Conservation (phyloP, 139 green algal genomes). For the Tetradesmus lagerheimii region DNA sequence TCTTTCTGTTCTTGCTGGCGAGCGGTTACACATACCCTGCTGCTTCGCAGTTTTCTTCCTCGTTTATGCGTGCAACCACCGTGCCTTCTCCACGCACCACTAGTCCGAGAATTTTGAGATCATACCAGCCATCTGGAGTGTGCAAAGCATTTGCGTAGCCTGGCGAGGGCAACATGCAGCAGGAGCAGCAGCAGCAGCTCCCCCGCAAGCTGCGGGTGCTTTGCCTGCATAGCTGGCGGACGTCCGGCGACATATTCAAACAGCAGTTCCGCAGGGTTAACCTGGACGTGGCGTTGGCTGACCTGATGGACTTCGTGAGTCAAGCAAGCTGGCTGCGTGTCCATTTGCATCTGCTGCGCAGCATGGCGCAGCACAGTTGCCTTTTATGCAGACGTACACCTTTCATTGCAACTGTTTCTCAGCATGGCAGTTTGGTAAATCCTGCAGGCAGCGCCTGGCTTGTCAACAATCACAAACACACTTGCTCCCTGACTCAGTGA, state of each 20-base stretch:
- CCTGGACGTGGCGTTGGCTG: conserved; percentile 12
- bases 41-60: too few species aligned
- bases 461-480: neutral
- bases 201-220: conserved; percentile 43
- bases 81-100: too few species aligned
- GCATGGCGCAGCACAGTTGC: neutral
- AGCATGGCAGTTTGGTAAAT: neutral
- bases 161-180: neutral
- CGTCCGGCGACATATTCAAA: conserved; percentile 32
- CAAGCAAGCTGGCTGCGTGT: neutral
- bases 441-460: neutral
- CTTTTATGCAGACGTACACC: too few species aligned
- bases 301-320: conserved; percentile 42
- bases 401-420: too few species aligned
- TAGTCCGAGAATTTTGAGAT: too few species aligned
- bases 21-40: too few species aligned
- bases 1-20: too few species aligned
- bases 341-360: neutral
- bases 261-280: conserved; percentile 19
- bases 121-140: too few species aligned
- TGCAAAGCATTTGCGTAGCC: too few species aligned
- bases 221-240: conserved; percentile 49
- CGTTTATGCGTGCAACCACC: too few species aligned
- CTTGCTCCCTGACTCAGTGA: too few species aligned
- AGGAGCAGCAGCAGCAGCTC: conserved; percentile 14